phyloP scores from a whole-genome alignment of 148 eudicot genomes.

The Rhododendron simsii region DNA sequence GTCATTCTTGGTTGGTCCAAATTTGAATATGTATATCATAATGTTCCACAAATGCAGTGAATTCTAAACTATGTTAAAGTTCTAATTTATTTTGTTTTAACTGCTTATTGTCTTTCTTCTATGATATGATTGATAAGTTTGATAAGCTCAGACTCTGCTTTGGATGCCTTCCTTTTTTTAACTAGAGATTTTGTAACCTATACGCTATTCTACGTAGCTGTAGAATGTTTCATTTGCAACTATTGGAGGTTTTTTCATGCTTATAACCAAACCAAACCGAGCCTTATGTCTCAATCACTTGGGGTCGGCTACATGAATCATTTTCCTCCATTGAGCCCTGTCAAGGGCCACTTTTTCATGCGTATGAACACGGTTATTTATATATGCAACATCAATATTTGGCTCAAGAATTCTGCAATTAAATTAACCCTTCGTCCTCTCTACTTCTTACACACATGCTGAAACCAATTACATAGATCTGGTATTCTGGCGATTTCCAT shows the following conservation, averaged over 20 bases:
- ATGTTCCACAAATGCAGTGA: not conserved
- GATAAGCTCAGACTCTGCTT: not conserved
- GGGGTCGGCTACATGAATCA: too few species aligned
- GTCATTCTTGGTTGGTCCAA: not conserved
- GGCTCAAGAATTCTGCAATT: not conserved
- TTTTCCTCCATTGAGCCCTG: too few species aligned
- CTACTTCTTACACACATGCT: not conserved
- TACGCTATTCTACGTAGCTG: not conserved
- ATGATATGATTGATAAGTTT: not conserved
- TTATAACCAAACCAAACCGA: not conserved
- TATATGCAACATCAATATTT: not conserved
- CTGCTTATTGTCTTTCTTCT: not conserved
- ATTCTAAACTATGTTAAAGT: not conserved
- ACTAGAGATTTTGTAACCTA: not conserved
- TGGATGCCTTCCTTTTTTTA: not conserved
- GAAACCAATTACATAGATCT: not conserved
- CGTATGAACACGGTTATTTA: not conserved
- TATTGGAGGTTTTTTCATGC: not conserved
- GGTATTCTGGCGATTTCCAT: not conserved
- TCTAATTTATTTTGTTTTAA: not conserved
- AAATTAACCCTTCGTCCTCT: not conserved
- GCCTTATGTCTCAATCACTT: too few species aligned
- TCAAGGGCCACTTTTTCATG: not conserved
- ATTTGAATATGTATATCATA: not conserved
- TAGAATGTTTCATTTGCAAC: not conserved